Evolutionary conservation across 495 filamentous ascomycete genomes (phyloP).

Genomic region (Pseudomonodictys pantanalensis): DNA sequence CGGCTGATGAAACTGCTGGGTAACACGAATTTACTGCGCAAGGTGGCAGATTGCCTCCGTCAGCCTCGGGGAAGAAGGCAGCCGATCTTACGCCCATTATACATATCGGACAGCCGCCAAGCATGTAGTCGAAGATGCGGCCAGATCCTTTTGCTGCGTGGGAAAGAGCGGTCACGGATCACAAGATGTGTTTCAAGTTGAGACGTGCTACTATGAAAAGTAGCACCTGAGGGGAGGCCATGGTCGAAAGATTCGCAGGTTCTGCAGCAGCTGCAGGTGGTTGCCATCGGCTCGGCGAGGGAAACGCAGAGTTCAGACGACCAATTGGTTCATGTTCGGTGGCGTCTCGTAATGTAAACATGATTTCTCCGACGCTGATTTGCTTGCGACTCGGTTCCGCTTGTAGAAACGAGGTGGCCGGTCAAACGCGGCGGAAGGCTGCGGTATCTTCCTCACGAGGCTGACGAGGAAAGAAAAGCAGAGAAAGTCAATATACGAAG

Average conservation of each 20-base stretch:
- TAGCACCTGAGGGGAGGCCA: background rate
- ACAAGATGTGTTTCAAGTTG: slow-evolving; percentile 22
- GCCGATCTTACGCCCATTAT: slow-evolving; percentile 25
- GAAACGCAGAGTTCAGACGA: background rate
- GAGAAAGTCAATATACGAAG: background rate
- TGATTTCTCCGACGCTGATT: slow-evolving; percentile 12
- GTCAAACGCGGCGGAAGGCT: slow-evolving; percentile 14
- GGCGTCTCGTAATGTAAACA: slow-evolving; percentile 14
- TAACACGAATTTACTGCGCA: background rate
- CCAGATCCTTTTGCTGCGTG: background rate
- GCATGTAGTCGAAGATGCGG: background rate
- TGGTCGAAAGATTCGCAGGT: background rate
- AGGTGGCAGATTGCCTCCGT: slow-evolving; percentile 5
- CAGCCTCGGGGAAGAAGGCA: slow-evolving; percentile 20
- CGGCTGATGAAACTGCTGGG: background rate
- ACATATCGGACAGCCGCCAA: slow-evolving; percentile 18
- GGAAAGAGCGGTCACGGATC: background rate
- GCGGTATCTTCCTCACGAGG: slow-evolving; percentile 9
- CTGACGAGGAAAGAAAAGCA: slow-evolving; percentile 13
- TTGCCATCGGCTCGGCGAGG: background rate
- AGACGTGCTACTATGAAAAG: slow-evolving; percentile 19
- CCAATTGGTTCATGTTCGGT: slow-evolving; percentile 16
- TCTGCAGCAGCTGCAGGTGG: background rate
- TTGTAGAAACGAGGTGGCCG: background rate
- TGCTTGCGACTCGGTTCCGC: slow-evolving; percentile 11